A percentile compares a stretch with the other conserved stretches of the same genome.
Evolutionary conservation across 768 basidiomycete genomes (phyloP).

Genomic region (Lentinula sp.): DNA sequence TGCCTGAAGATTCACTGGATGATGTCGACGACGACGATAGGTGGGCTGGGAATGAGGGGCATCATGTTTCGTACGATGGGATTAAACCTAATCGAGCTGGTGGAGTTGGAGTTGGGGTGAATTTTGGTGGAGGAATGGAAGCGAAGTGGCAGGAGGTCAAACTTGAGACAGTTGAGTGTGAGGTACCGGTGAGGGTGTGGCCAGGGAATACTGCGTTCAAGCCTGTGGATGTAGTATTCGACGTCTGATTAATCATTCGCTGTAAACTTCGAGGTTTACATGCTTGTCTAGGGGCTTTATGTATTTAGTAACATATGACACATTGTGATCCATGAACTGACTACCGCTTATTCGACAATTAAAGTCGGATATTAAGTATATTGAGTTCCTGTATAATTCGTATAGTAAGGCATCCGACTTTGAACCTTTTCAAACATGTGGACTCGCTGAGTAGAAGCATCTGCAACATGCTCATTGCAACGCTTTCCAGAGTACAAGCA

Average conservation of each 20-base stretch:
- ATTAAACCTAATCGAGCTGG: conserved; percentile 39
- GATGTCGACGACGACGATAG: conserved; percentile 23
- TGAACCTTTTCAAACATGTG: too few relatives aligned
- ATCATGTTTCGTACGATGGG: conserved; percentile 37
- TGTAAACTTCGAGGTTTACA: too few relatives aligned
- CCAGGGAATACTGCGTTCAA: conserved; percentile 87
- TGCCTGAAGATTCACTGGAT: conserved; percentile 30
- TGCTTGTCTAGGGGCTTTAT: too few relatives aligned
- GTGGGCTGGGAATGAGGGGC: conserved; percentile 13
- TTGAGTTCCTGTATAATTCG: too few relatives aligned
- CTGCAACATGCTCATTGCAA: too few relatives aligned
- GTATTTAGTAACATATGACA: too few relatives aligned
- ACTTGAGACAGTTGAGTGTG: conserved; percentile 90
- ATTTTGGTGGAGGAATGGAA: conserved; percentile 44
- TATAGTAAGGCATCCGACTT: too few relatives aligned
- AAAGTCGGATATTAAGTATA: too few relatives aligned
- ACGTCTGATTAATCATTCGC: conserved; percentile 34
- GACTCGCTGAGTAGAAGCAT: too few relatives aligned
- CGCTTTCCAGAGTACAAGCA: too few relatives aligned
- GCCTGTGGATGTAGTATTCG: conserved; percentile 72
- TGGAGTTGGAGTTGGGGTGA: conserved; percentile 46
- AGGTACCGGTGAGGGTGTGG: conserved; percentile 85
- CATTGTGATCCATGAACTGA: too few relatives aligned
- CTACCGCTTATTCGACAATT: too few relatives aligned
- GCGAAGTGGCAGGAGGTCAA: conserved; percentile 60